Conservation (phyloP, 805 yeast species). For the Schwanniomyces polymorphus region DNA sequence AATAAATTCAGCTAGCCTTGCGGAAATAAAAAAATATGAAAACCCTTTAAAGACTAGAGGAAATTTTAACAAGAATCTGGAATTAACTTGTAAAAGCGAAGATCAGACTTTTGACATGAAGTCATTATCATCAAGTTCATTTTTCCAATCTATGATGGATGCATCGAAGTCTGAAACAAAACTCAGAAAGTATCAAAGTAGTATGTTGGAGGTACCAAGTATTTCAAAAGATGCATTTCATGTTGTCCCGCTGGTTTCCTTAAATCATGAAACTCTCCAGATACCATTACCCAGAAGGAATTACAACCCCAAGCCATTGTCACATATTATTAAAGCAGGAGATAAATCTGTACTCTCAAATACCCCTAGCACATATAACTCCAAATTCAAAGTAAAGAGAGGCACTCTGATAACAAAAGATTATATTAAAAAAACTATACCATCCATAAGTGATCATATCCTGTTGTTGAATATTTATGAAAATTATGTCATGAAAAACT, state of each 20-base stretch:
- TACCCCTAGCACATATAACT: neutral
- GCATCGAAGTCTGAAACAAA: slow-evolving; percentile 23
- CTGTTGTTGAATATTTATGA: slow-evolving; percentile 8
- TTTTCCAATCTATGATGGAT: slow-evolving; percentile 42
- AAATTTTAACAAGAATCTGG: slow-evolving; percentile 3
- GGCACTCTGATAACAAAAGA: neutral
- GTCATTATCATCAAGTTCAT: slow-evolving; percentile 9
- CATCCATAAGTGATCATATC: slow-evolving; percentile 8
- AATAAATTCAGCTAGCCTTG: slow-evolving; percentile 22
- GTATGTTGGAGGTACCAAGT: slow-evolving; percentile 30
- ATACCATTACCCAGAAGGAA: neutral
- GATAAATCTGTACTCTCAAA: neutral
- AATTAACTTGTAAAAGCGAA: slow-evolving; percentile 7
- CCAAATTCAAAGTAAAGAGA: neutral
- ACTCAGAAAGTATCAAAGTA: slow-evolving; percentile 26
- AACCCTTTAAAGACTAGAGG: slow-evolving; percentile 31
- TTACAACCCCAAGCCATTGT: neutral
- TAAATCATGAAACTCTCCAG: neutral
- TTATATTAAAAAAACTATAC: slow-evolving; percentile 7
- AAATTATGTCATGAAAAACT: slow-evolving; percentile 2
- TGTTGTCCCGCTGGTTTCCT: slow-evolving; percentile 15
- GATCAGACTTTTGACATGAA: neutral
- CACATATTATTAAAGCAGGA: slow-evolving; percentile 9
- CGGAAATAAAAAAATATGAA: slow-evolving; percentile 22
- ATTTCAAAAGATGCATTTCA: slow-evolving; percentile 31